Evolutionary conservation across 2,329 filamentous ascomycete genomes (phyloP).

Genomic region (Alternaria sp.): DNA sequence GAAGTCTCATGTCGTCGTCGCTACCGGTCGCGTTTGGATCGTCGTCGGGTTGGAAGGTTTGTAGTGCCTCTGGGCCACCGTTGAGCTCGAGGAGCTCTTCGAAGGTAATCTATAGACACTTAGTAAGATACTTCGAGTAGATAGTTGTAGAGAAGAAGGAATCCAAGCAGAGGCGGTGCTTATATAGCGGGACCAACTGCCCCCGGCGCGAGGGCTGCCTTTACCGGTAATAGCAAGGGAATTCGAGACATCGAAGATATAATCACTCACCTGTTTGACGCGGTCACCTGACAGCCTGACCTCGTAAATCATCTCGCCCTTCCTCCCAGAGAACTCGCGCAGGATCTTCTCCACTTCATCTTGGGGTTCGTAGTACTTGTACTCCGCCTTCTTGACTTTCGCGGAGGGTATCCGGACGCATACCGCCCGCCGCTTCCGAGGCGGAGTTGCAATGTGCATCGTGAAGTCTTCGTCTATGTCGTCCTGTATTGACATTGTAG

Average conservation of each 20-base stretch:
- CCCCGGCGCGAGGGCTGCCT: not conserved
- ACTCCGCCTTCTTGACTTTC: constrained; percentile 37
- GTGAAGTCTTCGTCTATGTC: constrained; percentile 5
- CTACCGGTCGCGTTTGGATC: constrained; percentile 21
- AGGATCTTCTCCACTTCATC: constrained; percentile 50
- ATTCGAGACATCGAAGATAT: not conserved
- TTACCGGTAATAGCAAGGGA: not conserved
- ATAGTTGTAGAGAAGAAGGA: not conserved
- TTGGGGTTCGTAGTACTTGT: constrained; percentile 39
- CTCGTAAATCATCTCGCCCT: constrained; percentile 46
- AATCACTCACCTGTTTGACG: constrained; percentile 50
- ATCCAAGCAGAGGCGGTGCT: not conserved
- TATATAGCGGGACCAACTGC: not conserved
- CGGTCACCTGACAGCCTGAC: constrained; percentile 51
- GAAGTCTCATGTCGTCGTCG: constrained; percentile 32
- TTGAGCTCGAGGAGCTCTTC: constrained; percentile 53
- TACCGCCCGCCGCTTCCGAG: constrained; percentile 18
- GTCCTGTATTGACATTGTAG: constrained; percentile 18
- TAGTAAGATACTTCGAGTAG: not conserved
- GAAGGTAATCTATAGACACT: constrained; percentile 51
- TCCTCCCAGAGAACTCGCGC: constrained; percentile 40
- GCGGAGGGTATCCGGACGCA: constrained; percentile 36
- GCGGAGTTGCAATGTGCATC: not conserved
- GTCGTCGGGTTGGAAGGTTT: constrained; percentile 46
- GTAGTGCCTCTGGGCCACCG: constrained; percentile 56